Conservation (phyloP, 495 filamentous ascomycete species). For the Cudoniella acicularis region DNA sequence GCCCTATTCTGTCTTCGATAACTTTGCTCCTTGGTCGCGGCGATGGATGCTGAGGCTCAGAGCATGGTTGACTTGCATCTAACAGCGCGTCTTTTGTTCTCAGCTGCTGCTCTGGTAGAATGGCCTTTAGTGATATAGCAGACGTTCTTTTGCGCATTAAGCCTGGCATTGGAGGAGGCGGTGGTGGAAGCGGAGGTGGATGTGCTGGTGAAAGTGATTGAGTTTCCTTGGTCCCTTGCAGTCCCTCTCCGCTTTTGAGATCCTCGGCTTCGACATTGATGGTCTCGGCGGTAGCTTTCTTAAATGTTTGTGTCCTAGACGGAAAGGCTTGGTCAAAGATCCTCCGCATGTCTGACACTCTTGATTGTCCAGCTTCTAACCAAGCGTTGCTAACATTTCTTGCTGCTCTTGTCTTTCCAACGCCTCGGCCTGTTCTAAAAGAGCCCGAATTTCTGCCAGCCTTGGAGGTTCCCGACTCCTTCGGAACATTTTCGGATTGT, state of each 20-base stretch:
- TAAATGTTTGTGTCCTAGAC: neutral
- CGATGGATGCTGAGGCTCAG: too few species aligned
- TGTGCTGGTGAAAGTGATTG: neutral
- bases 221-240: neutral
- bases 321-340: conserved; percentile 8
- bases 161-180: neutral
- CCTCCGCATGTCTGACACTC: conserved; percentile 12
- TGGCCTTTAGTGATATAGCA: conserved; percentile 2
- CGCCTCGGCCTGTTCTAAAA: neutral
- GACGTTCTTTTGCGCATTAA: neutral
- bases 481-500: neutral
- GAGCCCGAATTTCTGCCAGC: neutral
- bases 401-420: neutral
- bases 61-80: too few species aligned
- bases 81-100: too few species aligned
- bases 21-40: neutral
- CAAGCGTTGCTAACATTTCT: neutral
- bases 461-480: neutral
- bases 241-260: neutral
- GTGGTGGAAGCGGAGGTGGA: neutral
- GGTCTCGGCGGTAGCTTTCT: neutral
- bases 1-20: conserved; percentile 10
- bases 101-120: neutral
- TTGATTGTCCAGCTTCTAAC: neutral
- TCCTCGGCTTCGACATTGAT: neutral